Percentiles rank a stretch among this genome's conserved stretches.
Evolutionary conservation across 2,329 filamentous ascomycete genomes (phyloP).

Genomic region (Tolypocladium sp.): DNA sequence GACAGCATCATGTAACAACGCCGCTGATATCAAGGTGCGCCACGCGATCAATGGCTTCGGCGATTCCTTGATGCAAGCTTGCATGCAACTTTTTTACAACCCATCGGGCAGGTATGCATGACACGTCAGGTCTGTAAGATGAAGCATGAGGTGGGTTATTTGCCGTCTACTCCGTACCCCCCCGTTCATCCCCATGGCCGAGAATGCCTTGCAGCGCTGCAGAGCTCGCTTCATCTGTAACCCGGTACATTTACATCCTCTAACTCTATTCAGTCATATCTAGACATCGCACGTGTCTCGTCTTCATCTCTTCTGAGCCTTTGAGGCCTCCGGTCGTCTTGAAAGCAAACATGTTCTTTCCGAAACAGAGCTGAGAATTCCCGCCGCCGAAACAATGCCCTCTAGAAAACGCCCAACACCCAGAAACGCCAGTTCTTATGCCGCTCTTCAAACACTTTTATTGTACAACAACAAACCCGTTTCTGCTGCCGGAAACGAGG

Average conservation of each 20-base stretch:
- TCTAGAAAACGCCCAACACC: not conserved
- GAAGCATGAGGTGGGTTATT: not conserved
- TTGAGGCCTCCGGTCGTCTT: not conserved
- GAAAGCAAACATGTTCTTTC: not conserved
- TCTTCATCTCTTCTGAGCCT: not conserved
- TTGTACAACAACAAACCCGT: not conserved
- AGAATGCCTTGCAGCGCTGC: not conserved
- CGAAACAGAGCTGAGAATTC: not conserved
- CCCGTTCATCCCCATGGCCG: not conserved
- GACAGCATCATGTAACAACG: not conserved
- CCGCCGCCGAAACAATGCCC: not conserved
- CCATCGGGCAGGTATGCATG: not conserved
- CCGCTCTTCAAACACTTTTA: not conserved
- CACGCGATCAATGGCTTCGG: not conserved
- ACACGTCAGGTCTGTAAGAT: not conserved
- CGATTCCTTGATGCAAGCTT: not conserved
- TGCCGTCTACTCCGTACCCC: no score
- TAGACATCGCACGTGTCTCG: not conserved
- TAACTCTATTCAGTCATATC: not conserved
- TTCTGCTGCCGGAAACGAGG: not conserved
- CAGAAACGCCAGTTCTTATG: not conserved
- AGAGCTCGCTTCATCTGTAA: not conserved
- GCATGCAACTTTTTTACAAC: no score
- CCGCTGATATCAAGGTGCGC: not conserved
- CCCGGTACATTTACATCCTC: no score